Evolutionary conservation across 2,329 filamentous ascomycete genomes (phyloP).

Genomic region (Ascochyta lentis): DNA sequence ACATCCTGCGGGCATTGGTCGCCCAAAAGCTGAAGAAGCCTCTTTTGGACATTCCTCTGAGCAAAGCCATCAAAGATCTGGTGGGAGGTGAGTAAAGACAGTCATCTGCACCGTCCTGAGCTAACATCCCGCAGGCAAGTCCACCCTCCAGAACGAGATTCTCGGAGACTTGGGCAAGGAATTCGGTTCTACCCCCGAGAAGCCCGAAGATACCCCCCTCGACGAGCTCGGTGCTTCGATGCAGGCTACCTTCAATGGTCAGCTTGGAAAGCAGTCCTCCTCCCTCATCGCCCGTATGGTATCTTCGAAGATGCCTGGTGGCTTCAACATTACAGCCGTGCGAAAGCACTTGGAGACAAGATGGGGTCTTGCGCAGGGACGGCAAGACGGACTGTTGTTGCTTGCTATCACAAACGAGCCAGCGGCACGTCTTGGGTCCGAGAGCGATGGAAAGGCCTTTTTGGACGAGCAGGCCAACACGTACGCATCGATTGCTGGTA

Average conservation of each 20-base stretch:
- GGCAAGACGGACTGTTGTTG: slow-evolving; percentile 89
- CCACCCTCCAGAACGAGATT: slow-evolving; percentile 97
- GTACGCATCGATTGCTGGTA: slow-evolving; percentile 82
- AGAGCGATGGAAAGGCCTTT: slow-evolving; percentile 90
- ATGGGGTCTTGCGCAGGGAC: slow-evolving; percentile 85
- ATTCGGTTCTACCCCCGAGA: slow-evolving; percentile 96
- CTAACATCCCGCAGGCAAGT: slow-evolving; percentile 73
- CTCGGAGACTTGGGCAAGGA: slow-evolving; percentile 97
- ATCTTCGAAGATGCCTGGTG: slow-evolving; percentile 98
- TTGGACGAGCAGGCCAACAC: slow-evolving; percentile 88
- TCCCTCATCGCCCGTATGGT: slow-evolving; percentile 93
- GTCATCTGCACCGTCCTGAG: neutral
- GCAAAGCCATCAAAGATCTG: slow-evolving; percentile 97
- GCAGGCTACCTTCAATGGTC: slow-evolving; percentile 98
- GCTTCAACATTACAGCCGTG: slow-evolving; percentile 96
- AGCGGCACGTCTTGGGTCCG: slow-evolving; percentile 82
- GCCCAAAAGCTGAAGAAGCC: slow-evolving; percentile 98
- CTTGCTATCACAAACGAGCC: slow-evolving; percentile 94
- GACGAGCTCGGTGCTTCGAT: slow-evolving; percentile 95
- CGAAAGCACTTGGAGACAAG: slow-evolving; percentile 93
- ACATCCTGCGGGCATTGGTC: slow-evolving; percentile 86
- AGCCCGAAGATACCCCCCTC: slow-evolving; percentile 95
- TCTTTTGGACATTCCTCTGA: slow-evolving; percentile 83
- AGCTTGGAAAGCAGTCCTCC: slow-evolving; percentile 94
- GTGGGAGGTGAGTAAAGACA: slow-evolving; percentile 75